phyloP scores from a whole-genome alignment of 805 yeast genomes.

The Wickerhamomyces pijperi region DNA sequence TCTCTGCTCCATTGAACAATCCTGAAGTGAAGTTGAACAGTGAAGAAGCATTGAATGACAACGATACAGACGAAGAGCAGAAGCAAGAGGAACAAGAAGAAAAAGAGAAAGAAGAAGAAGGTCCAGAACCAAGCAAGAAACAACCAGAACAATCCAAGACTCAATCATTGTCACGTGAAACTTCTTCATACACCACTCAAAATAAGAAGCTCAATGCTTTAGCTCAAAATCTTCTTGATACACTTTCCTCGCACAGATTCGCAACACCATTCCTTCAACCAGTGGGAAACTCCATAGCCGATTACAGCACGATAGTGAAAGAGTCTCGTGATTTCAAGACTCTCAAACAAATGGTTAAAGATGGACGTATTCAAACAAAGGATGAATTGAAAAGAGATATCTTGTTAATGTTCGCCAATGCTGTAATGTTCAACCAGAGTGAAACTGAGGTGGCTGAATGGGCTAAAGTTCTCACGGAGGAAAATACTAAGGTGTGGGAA shows the following conservation, averaged over 20 bases:
- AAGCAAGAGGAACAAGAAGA: too few species aligned
- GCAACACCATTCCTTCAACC: slow-evolving; percentile 69
- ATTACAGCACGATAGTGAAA: slow-evolving; percentile 49
- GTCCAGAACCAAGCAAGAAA: slow-evolving; percentile 3
- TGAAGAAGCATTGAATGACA: background rate
- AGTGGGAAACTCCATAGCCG: slow-evolving; percentile 54
- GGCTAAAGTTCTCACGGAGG: slow-evolving; percentile 62
- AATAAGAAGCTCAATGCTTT: slow-evolving; percentile 50
- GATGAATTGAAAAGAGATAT: slow-evolving; percentile 56
- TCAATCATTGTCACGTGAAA: background rate
- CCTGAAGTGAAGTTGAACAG: background rate
- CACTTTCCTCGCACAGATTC: slow-evolving; percentile 58
- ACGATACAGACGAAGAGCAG: background rate
- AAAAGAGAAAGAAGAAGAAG: slow-evolving; percentile 6
- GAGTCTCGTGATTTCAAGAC: slow-evolving; percentile 62
- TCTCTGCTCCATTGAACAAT: too few species aligned
- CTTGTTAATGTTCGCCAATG: slow-evolving; percentile 72
- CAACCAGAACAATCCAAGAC: slow-evolving; percentile 1
- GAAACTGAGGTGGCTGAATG: slow-evolving; percentile 50
- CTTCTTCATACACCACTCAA: slow-evolving; percentile 4
- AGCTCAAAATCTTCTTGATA: slow-evolving; percentile 49
- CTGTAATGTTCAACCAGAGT: slow-evolving; percentile 68
- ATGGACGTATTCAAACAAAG: slow-evolving; percentile 37
- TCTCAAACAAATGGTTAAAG: slow-evolving; percentile 45
- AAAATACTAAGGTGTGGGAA: slow-evolving; percentile 43